phyloP scores from a whole-genome alignment of 768 basidiomycete genomes.

The Rhizopogon vesiculosus region DNA sequence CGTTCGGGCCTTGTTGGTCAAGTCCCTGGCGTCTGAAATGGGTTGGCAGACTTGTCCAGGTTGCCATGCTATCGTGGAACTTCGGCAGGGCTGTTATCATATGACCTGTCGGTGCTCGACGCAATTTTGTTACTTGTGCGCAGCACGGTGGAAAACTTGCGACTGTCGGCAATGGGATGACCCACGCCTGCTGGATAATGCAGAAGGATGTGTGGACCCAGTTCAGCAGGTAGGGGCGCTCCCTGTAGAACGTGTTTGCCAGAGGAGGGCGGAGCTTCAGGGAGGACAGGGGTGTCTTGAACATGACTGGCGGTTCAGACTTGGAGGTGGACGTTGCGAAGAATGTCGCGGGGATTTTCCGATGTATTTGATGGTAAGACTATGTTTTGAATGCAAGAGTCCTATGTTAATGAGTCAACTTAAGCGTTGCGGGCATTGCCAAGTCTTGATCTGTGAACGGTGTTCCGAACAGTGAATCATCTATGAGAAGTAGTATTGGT shows the following conservation, averaged over 20 bases:
- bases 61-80: slow-evolving; percentile 53
- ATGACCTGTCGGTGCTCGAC: slow-evolving; percentile 49
- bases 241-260: slow-evolving; percentile 17
- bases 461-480: slow-evolving; percentile 20
- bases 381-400: not conserved
- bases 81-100: slow-evolving; percentile 55
- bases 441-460: slow-evolving; percentile 19
- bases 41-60: slow-evolving; percentile 63
- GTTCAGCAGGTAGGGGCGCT: slow-evolving; percentile 3
- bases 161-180: slow-evolving; percentile 65
- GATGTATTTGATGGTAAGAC: slow-evolving; percentile 43
- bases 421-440: slow-evolving; percentile 20
- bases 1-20: slow-evolving; percentile 35
- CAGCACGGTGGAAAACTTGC: slow-evolving; percentile 58
- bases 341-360: slow-evolving; percentile 36
- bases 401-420: not conserved
- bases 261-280: slow-evolving; percentile 33
- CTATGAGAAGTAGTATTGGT: slow-evolving; percentile 3
- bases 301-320: slow-evolving; percentile 40
- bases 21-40: slow-evolving; percentile 37
- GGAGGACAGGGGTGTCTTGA: slow-evolving; percentile 49
- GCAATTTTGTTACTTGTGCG: slow-evolving; percentile 66
- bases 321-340: slow-evolving; percentile 42
- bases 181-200: slow-evolving; percentile 24
- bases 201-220: slow-evolving; percentile 16